Percentiles rank a stretch among this genome's conserved stretches.
Evolutionary conservation across 2,329 filamentous ascomycete genomes (phyloP).

Genomic region (Aspergillus neotritici): DNA sequence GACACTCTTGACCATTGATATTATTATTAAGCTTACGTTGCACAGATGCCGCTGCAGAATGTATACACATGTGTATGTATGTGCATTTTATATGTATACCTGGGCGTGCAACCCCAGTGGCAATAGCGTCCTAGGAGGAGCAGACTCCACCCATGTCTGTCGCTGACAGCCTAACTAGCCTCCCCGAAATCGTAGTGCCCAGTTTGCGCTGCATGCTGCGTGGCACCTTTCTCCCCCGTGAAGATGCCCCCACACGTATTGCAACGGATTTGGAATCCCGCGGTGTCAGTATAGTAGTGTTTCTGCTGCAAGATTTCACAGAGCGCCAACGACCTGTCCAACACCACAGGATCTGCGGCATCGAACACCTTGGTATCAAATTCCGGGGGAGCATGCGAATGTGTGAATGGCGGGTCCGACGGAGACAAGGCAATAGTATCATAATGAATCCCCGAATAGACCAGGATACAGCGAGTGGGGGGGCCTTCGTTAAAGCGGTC

Average conservation of each 20-base stretch:
- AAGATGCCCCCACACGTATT: conserved; percentile 50
- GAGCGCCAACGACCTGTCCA: conserved; percentile 58
- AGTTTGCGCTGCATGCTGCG: conserved; percentile 42
- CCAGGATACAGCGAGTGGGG: conserved; percentile 65
- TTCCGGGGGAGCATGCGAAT: conserved; percentile 59
- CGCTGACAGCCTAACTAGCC: conserved; percentile 25
- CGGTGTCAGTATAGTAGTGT: conserved; percentile 86
- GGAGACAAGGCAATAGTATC: conserved; percentile 76
- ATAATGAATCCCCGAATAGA: conserved; percentile 92
- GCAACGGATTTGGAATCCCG: conserved; percentile 71
- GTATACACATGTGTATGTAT: neutral
- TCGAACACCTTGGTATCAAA: conserved; percentile 74
- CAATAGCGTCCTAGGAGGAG: neutral
- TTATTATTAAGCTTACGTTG: too few relatives aligned
- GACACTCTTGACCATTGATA: too few relatives aligned
- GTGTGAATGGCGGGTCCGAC: conserved; percentile 52
- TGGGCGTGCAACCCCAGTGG: neutral
- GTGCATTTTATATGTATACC: neutral
- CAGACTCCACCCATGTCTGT: neutral
- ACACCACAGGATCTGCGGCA: conserved; percentile 48
- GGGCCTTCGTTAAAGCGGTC: conserved; percentile 75
- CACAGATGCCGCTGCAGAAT: neutral
- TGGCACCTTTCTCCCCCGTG: conserved; percentile 43
- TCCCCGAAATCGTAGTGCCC: conserved; percentile 49
- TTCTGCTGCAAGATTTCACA: conserved; percentile 62